Evolutionary conservation across 2,329 filamentous ascomycete species (phyloP), one percentile per base, ranked within the genome.

Genomic region (Lachnellula occidentalis): DNA sequence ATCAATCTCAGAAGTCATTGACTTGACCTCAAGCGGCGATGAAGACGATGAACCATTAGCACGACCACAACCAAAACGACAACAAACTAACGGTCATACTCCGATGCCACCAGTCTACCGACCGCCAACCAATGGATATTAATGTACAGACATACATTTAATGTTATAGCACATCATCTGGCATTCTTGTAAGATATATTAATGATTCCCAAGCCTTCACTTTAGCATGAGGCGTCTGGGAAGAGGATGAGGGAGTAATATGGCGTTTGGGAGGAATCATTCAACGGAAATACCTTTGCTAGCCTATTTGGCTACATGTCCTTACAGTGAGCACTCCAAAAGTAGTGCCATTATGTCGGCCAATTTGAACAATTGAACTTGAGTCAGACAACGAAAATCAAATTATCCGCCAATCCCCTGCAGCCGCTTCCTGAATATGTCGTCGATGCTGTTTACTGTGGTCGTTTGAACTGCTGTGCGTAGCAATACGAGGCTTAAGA

Each of bases 11-110:
- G 70, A 73, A 57, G 72, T 81, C n/a, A 80, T 81, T 57, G 78
- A 81, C 60, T 67, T 81, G 41, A 81, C 78, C 4, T 71, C 73
- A 14, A 80, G 76, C 61, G 77, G 77, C 47, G 77, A 78, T 52
- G 76, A 80, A 50, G 76, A 80, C 42, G 74, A 76, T 39, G 71
- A 71, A 9, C 74, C 67, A 8, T 46, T 65, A n/a, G 57, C 60
- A 36, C 64, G 66, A 53, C 53, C 64, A 27, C 61, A 63, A 24
- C 61, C 66, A 6, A 73, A 73, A 57, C 60, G 67, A 41, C 67
- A 66, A 39, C 53, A 58, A 12, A 54, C 52, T 3, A 58, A 51
- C 22, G 51, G 60, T n/a, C 58, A 54, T 48, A 45, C 54, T 5
- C 21, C 51, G 8, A 57, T 42, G 36, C 9, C 54, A 17, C 57